These are phyloP conservation scores for Vaccinium vitisidaea DNA, from an alignment of 148 eudicot genomes.

Conservation along the genomic window DNA sequence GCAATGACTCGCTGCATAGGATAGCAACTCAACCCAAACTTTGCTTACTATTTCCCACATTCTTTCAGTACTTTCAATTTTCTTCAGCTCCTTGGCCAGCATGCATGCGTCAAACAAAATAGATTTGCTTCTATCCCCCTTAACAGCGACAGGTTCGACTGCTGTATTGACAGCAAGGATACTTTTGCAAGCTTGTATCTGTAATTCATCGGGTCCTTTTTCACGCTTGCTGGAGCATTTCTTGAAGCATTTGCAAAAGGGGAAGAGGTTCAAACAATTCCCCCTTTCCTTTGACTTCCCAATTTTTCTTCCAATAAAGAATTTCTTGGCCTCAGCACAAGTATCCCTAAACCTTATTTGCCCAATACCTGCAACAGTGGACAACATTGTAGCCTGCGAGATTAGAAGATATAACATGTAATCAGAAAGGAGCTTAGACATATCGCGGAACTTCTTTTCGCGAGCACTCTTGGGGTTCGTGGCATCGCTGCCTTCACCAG, in stretches of 20 bases:
- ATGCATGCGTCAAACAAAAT: conserved; percentile 20
- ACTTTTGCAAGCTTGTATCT: not conserved
- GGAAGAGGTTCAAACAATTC: not conserved
- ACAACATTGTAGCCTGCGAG: conserved; percentile 32
- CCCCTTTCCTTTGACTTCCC: not conserved
- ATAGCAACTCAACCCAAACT: conserved; percentile 25
- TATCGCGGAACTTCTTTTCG: not conserved
- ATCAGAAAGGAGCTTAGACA: conserved; percentile 35
- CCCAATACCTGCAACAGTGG: conserved; percentile 35
- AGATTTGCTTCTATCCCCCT: conserved; percentile 24
- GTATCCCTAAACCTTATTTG: conserved; percentile 40
- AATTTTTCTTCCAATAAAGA: conserved; percentile 11
- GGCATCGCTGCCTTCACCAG: not conserved
- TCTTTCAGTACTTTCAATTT: not conserved
- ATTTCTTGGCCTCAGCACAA: conserved; percentile 35
- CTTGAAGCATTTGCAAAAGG: not conserved
- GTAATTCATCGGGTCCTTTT: not conserved
- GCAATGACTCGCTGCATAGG: conserved; percentile 15
- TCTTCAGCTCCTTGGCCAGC: conserved; percentile 15
- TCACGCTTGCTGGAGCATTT: too few relatives aligned
- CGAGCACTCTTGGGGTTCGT: not conserved
- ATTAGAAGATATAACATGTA: conserved; percentile 33
- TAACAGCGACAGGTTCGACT: conserved; percentile 1
- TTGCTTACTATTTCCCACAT: conserved; percentile 26
- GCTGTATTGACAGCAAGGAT: not conserved